phyloP scores from a whole-genome alignment of 305 asterid species.

The Solanum aculeatissimum region DNA sequence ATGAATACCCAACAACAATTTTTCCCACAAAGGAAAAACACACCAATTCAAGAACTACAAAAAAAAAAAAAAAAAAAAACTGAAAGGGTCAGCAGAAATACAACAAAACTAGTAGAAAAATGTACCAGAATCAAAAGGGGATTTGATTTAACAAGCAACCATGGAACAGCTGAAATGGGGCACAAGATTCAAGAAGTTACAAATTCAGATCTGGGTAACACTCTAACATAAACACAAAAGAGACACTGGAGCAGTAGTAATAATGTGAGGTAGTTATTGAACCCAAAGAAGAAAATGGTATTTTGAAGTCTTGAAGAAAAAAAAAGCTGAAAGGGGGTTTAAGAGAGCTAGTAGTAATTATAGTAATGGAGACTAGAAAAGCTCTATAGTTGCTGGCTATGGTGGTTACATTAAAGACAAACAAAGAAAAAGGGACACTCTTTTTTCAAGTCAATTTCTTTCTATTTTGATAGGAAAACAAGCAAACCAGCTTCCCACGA shows the following conservation, averaged over 20 bases:
- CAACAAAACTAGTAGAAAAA: background rate
- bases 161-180: background rate
- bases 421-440: background rate
- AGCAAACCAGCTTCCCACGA: background rate
- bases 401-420: background rate
- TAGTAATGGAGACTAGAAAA: background rate
- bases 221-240: background rate
- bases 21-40: background rate
- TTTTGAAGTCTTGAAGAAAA: background rate
- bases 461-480: background rate
- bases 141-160: background rate
- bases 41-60: background rate
- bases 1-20: background rate
- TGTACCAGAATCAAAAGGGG: background rate
- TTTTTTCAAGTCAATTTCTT: background rate
- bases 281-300: background rate
- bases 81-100: background rate
- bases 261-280: background rate
- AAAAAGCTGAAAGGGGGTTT: background rate
- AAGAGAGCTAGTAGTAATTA: background rate
- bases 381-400: background rate
- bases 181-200: background rate
- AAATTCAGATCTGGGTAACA: background rate
- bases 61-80: background rate
- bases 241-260: background rate